Percentiles rank a stretch among this genome's conserved stretches.
Conservation (phyloP, 2,329 filamentous ascomycete genomes). For the Aaosphaeria arxii region DNA sequence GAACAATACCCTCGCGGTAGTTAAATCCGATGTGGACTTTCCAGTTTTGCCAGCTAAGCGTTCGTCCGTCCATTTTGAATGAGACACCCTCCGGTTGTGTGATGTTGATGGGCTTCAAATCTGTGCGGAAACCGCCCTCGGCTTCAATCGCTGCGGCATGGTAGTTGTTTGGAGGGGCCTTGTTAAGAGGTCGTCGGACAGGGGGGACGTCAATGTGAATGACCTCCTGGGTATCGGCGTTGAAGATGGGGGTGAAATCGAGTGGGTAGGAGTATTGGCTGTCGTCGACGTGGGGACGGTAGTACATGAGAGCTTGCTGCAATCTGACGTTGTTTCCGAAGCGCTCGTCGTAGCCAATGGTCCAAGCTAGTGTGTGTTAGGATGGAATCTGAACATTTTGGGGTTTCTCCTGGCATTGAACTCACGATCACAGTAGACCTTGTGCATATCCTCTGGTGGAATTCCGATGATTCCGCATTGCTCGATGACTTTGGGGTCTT, state of each 20-base stretch:
- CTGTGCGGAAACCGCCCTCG: constrained; percentile 70
- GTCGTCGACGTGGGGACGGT: constrained; percentile 79
- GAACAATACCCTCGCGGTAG: constrained; percentile 85
- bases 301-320: constrained; percentile 95
- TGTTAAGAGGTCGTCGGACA: constrained; percentile 71
- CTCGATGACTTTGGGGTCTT: constrained; percentile 83
- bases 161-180: constrained; percentile 74
- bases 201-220: constrained; percentile 81
- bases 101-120: constrained; percentile 84
- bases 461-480: constrained; percentile 84
- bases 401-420: constrained; percentile 14
- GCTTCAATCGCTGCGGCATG: constrained; percentile 69
- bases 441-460: constrained; percentile 80
- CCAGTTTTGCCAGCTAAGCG: constrained; percentile 89
- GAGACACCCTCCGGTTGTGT: constrained; percentile 87
- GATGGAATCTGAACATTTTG: background rate
- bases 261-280: constrained; percentile 88
- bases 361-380: constrained; percentile 62
- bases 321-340: constrained; percentile 76
- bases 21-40: constrained; percentile 92
- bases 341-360: constrained; percentile 89
- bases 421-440: constrained; percentile 87
- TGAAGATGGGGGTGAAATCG: constrained; percentile 92
- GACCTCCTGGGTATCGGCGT: constrained; percentile 73
- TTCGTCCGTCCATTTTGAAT: constrained; percentile 72